Evolutionary conservation across 2,329 filamentous ascomycete species (phyloP), one percentile per base, ranked within the genome.

Genomic region (Sporothrix brunneoviolacea): DNA sequence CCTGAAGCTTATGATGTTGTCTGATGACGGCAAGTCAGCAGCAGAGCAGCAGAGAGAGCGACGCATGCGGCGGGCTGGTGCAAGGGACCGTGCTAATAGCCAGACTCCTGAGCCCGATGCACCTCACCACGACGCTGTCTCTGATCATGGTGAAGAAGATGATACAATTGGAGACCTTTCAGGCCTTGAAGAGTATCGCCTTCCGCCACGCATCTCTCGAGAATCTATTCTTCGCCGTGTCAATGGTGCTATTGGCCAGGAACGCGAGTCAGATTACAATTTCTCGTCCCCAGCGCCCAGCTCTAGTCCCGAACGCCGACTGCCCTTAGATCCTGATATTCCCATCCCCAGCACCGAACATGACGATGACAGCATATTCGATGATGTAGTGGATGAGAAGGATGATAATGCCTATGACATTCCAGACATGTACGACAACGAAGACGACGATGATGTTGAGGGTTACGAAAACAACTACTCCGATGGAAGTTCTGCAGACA

Each of bases 161-260:
- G 78, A 83, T 49, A 74, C 75, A 2, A 62, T 82, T 38, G 80
- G 78, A 40, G 81, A 86, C 50, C 65, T 84, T 58, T 76, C 77
- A 48, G 69, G 75, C 10, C 66, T 83, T 51, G 73, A 77, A 54
- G 79, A 83, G 52, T 85, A 84, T 59, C 75, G 85, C 57, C 70
- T 85, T 13, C 88, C 83, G 16, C 77, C 86, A 10, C 85, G 85
- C 49, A 95, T 97, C 62, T 96, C 91, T 8, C 82, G 91, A 33
- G 93, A 97, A 64, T 95, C 91, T 0, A 97, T 97, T 59, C 73
- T 97, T 60, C 84, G 88, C 48, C 89, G 91, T 55, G 84, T 96
- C 50, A 88, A 93, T 64, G 88, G 76, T 41, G 77, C 74, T 59
- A 68, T 74, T 54, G 59, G 67, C 42, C 72, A 77, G 39, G 78